Evolutionary conservation across 495 filamentous ascomycete species (phyloP), one percentile per base, ranked within the genome.

Genomic region (Lophiotrema nucula): DNA sequence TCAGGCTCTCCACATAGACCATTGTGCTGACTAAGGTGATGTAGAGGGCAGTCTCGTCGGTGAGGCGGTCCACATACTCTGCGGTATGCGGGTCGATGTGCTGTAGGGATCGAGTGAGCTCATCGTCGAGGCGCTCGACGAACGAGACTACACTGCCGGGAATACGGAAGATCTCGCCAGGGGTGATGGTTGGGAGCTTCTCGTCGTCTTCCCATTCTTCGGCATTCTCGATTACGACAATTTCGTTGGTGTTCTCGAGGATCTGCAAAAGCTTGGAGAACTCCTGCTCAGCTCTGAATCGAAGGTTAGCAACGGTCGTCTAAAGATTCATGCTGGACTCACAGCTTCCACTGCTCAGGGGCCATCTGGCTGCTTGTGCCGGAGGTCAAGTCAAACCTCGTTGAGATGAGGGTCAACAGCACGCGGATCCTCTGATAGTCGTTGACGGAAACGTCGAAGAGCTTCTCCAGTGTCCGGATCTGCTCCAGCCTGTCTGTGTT

Each of bases 161-260:
- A 60, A 99, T 85, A 73, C 88, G 87, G 72, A 92, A 82, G 53
- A 83, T 84, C 73, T 96, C 84, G 56, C 84, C 90, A 8, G 77
- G 66, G 15, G 77, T 80, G 63, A 89, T 76, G 28, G 79, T 78
- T 18, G 93, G 93, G 25, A 83, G 83, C 74, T 95, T 96, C 60
- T 97, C 95, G 63, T 97, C 93, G 71, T 99, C 95, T 66, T 99
- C 93, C 93, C 93, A 97, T 69, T 99, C 95, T 60, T 99, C 93
- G 15, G 92, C 93, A 58, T 79, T 83, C 73, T 97, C 93, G 50
- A 92, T 78, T 38, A 98, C 87, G 48, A 97, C 78, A 64, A 90
- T 83, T 58, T 91, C 82, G 53, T 74, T 78, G 72, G 90, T 86
- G 33, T 76, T 70, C 70, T 96, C 90, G 43, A 99, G 85, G 12